Conservation (phyloP, 2,329 filamentous ascomycete species). For the Fusarium tupiense region DNA sequence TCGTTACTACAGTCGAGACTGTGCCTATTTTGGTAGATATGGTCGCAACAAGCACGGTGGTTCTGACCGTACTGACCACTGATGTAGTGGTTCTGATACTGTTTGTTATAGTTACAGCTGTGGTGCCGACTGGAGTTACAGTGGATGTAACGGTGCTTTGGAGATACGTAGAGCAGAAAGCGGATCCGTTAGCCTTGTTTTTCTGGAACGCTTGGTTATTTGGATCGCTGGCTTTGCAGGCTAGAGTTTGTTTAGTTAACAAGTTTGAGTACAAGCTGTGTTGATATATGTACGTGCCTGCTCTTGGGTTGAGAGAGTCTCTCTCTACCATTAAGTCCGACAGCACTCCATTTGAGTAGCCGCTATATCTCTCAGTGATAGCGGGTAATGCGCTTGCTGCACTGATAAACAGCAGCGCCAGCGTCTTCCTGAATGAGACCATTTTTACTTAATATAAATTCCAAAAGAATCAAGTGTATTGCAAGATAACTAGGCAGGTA, state of each 20-base stretch:
- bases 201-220: background rate
- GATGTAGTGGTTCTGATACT: background rate
- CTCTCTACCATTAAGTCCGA: background rate
- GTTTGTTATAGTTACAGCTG: background rate
- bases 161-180: background rate
- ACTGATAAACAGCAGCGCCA: background rate
- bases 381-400: background rate
- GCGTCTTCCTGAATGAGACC: background rate
- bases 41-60: background rate
- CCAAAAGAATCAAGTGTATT: background rate
- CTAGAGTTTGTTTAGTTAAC: background rate
- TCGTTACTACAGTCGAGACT: background rate
- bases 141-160: background rate
- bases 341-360: background rate
- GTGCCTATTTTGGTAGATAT: background rate
- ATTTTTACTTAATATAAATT: background rate
- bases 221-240: background rate
- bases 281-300: background rate
- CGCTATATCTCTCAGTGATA: background rate
- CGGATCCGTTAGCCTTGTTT: background rate
- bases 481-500: background rate
- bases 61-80: background rate
- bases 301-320: background rate
- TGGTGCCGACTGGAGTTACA: background rate
- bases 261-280: too few species aligned